A percentile compares a stretch with the other conserved stretches of the same genome.
Conservation (phyloP, 2,329 filamentous ascomycete species). For the Fusarium sp. region DNA sequence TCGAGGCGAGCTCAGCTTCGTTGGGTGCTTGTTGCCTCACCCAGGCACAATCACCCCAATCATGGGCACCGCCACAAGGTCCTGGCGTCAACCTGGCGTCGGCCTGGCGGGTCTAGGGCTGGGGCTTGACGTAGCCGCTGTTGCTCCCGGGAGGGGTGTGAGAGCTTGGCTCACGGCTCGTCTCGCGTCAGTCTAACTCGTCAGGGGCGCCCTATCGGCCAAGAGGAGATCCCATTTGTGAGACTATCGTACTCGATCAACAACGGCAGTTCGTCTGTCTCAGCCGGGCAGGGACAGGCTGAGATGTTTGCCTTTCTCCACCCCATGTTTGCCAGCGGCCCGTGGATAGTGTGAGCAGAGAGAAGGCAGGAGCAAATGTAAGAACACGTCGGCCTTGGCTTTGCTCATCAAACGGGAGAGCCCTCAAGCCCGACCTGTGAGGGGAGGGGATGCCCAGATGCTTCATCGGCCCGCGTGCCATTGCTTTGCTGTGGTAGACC, state of each 20-base stretch:
- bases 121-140: slow-evolving; percentile 5
- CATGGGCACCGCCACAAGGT: background rate
- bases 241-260: slow-evolving; percentile 14
- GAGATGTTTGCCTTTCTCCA: slow-evolving; percentile 14
- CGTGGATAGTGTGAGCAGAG: slow-evolving; percentile 1
- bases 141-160: background rate
- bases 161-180: slow-evolving; percentile 12
- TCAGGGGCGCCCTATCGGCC: slow-evolving; percentile 1
- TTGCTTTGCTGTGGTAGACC: slow-evolving; percentile 2
- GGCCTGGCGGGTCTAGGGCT: slow-evolving; percentile 10
- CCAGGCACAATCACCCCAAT: slow-evolving; percentile 2
- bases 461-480: background rate
- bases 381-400: slow-evolving; percentile 8
- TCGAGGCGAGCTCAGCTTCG: slow-evolving; percentile 2
- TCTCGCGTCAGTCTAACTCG: slow-evolving; percentile 3
- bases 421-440: background rate
- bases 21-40: background rate
- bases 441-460: slow-evolving; percentile 6
- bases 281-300: slow-evolving; percentile 4
- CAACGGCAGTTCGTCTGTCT: slow-evolving; percentile 19
- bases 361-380: slow-evolving; percentile 4
- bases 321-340: slow-evolving; percentile 7
- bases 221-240: slow-evolving; percentile 12
- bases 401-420: background rate
- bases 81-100: slow-evolving; percentile 3